Conservation (phyloP, 1,284 basidiomycete species). For the Irpex lacteus region DNA sequence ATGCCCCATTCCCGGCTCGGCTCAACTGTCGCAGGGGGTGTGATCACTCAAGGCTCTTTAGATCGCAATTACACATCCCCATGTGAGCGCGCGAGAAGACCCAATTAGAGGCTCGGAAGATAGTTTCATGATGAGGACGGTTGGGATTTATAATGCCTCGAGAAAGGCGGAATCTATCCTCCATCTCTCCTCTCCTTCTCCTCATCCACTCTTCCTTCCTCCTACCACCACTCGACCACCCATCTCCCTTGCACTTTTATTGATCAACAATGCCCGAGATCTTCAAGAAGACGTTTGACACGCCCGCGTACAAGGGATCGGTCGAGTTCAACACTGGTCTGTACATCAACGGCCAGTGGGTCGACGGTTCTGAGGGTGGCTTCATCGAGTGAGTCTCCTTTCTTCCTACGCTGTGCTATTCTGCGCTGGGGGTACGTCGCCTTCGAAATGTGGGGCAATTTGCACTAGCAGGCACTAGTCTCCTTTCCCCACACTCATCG, state of each 20-base stretch:
- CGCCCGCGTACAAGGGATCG: conserved; percentile 67
- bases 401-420: no score
- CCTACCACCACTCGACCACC: conserved; percentile 1
- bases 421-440: no score
- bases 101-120: neutral
- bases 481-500: neutral
- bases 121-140: neutral
- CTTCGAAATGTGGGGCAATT: neutral
- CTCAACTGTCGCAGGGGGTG: neutral
- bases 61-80: neutral
- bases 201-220: conserved; percentile 2
- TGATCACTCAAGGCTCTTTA: neutral
- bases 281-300: conserved; percentile 62
- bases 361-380: conserved; percentile 61
- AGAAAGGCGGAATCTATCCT: neutral
- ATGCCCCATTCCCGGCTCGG: neutral
- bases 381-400: conserved; percentile 65
- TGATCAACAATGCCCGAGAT: conserved; percentile 32
- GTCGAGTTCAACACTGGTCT: conserved; percentile 71
- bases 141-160: neutral
- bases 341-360: conserved; percentile 83
- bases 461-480: neutral
- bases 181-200: neutral
- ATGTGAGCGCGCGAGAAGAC: neutral
- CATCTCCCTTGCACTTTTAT: neutral